A percentile compares a stretch with the other conserved stretches of the same genome.
phyloP scores from a whole-genome alignment of 768 basidiomycete genomes.

The Suillus hirtellus region DNA sequence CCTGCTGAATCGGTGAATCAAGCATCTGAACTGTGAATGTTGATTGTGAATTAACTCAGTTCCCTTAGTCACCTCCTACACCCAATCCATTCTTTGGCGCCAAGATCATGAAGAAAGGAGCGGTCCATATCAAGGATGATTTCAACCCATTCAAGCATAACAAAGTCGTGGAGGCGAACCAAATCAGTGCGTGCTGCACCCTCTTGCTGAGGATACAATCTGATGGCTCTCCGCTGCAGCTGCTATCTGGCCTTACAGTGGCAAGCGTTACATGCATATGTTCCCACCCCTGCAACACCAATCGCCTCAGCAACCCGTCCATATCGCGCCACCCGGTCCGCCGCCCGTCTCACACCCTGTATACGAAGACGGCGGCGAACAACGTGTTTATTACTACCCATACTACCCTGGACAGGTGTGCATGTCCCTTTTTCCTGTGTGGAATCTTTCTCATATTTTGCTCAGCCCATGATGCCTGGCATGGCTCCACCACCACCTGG shows the following conservation, averaged over 20 bases:
- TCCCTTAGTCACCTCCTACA: constrained; percentile 41
- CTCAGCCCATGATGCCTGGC: constrained; percentile 80
- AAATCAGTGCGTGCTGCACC: constrained; percentile 59
- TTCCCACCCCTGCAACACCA: constrained; percentile 65
- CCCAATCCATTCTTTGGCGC: constrained; percentile 92
- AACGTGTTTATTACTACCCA: constrained; percentile 77
- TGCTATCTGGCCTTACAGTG: constrained; percentile 84
- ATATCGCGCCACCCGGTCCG: constrained; percentile 66
- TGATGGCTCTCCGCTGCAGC: constrained; percentile 40
- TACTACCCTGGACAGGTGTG: constrained; percentile 78
- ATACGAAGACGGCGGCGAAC: constrained; percentile 77
- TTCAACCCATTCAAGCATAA: constrained; percentile 95
- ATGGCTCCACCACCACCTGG: constrained; percentile 82
- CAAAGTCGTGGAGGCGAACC: constrained; percentile 73
- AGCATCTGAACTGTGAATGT: constrained; percentile 12
- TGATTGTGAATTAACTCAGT: constrained; percentile 16
- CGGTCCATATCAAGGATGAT: constrained; percentile 90
- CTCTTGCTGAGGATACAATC: not conserved
- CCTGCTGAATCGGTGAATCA: constrained; percentile 49
- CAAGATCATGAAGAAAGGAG: constrained; percentile 70
- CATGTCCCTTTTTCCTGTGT: constrained; percentile 1
- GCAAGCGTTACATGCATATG: constrained; percentile 81
- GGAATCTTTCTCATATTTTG: constrained; percentile 11
- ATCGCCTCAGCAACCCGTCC: constrained; percentile 64
- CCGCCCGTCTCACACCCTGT: constrained; percentile 72